Percentiles rank a stretch among this genome's conserved stretches.
phyloP scores from a whole-genome alignment of 768 basidiomycete genomes.

The Tylopilus vinaceipallidus region DNA sequence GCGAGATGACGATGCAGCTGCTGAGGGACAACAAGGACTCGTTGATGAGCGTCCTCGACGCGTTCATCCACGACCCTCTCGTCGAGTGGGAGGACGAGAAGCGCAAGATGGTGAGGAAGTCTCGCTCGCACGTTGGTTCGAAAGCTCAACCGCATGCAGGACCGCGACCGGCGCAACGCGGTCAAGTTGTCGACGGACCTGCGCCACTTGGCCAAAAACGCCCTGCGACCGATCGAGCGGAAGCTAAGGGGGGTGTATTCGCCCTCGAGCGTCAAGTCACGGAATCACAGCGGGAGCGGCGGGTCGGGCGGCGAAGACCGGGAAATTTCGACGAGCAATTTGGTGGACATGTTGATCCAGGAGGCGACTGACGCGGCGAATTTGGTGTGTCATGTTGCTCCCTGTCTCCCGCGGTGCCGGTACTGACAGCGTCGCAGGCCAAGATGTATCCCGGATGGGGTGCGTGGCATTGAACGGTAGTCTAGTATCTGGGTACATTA shows the following conservation, averaged over 20 bases:
- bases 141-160: too few species aligned
- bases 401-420: not conserved
- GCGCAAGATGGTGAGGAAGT: constrained; percentile 59
- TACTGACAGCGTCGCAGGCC: constrained; percentile 43
- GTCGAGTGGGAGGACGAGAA: constrained; percentile 93
- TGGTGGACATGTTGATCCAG: constrained; percentile 89
- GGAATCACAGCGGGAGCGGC: constrained; percentile 27
- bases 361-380: constrained; percentile 78
- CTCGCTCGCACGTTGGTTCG: too few species aligned
- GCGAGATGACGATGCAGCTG: constrained; percentile 85
- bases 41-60: constrained; percentile 92
- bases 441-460: constrained; percentile 94
- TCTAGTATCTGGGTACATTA: not conserved
- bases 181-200: constrained; percentile 56
- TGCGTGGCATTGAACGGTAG: constrained; percentile 57
- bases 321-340: constrained; percentile 71
- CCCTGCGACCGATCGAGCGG: constrained; percentile 76
- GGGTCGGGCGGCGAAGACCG: constrained; percentile 31
- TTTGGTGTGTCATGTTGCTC: constrained; percentile 45
- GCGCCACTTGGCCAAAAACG: constrained; percentile 65
- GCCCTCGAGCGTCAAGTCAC: constrained; percentile 43
- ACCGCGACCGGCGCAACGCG: constrained; percentile 46
- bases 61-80: constrained; percentile 95
- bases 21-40: constrained; percentile 90
- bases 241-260: constrained; percentile 77